Evolutionary conservation across 2,329 filamentous ascomycete species (phyloP), one percentile per base, ranked within the genome.

Genomic region (Niveomyces coronatus): DNA sequence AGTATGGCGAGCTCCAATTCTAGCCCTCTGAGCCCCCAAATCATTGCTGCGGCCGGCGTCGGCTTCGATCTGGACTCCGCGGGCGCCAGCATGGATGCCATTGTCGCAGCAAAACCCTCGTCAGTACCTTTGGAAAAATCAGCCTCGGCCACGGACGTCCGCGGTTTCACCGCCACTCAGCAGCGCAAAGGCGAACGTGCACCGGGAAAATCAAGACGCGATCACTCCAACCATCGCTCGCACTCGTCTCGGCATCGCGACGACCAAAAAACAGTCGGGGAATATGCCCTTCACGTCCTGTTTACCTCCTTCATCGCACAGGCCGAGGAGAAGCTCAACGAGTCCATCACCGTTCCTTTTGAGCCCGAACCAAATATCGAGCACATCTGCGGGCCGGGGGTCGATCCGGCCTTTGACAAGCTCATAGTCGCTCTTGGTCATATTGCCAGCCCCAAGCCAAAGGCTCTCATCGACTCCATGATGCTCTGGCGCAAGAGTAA

Each of bases 401-500:
- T 84, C 28, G 91, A 98, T 56, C 73, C 81, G 2, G 78, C 76
- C 9, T 98, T 98, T 55, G 91, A 98, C 58, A 89, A 96, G 61
- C 76, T 94, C 51, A 93, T 98, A 46, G 79, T 81, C 19, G 91
- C 93, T 13, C 70, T 98, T 27, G 91, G 91, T 4, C 89, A 96
- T 56, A 94, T 98, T 53, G 86, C 89, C 37, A 84, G 86, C 42
- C 83, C 88, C 48, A 94, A 93, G 54, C 93, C 93, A 5, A 96
- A 94, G 56, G 85, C 87, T 5, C 64, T 98, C 36, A 95, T 98
- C 52, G 91, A 98, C 59, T 88, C 85, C 15, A 87, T 98, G 58
- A 98, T 98, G 85, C 74, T 94, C 22, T 98, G 91, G 91, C 79
- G 91, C 40, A 96, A 95, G 60, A 85, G 78, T 47, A 96, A 96